Conservation (phyloP, 495 filamentous ascomycete species). For the Talaromyces wortmannii region DNA sequence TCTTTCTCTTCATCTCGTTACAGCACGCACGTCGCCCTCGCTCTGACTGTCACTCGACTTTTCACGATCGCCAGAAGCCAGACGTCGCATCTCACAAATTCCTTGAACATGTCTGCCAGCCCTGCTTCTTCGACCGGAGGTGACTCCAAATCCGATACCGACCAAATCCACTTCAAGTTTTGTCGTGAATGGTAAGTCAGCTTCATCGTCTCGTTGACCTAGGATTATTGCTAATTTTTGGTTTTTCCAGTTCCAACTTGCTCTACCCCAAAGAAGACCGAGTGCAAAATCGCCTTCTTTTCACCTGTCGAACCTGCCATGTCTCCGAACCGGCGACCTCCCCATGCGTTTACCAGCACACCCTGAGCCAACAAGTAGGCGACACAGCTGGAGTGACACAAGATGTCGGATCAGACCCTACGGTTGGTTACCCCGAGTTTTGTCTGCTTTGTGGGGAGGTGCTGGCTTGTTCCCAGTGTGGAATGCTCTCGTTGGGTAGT, state of each 20-base stretch:
- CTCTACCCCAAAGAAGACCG: slow-evolving; percentile 92
- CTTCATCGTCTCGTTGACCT: background rate
- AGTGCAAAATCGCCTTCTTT: slow-evolving; percentile 56
- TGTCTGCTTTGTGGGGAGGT: slow-evolving; percentile 48
- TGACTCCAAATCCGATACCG: slow-evolving; percentile 48
- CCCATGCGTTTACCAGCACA: slow-evolving; percentile 86
- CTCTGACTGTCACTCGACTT: background rate
- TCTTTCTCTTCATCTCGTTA: background rate
- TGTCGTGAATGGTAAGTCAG: slow-evolving; percentile 79
- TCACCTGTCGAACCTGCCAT: slow-evolving; percentile 85
- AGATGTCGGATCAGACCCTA: slow-evolving; percentile 94
- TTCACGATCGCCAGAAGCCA: background rate
- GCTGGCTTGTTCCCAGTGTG: slow-evolving; percentile 42
- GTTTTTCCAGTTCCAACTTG: slow-evolving; percentile 71
- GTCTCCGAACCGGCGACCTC: slow-evolving; percentile 79
- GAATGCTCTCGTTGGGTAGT: slow-evolving; percentile 11
- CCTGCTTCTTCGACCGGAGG: slow-evolving; percentile 49
- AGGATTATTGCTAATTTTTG: background rate
- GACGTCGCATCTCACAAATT: no score
- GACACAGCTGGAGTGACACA: slow-evolving; percentile 96
- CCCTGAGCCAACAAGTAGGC: slow-evolving; percentile 78
- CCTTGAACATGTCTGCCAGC: slow-evolving; percentile 48
- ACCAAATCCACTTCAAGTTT: slow-evolving; percentile 92
- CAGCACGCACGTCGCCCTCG: background rate
- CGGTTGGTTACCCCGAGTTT: slow-evolving; percentile 67